These are phyloP conservation scores for Chlamydomonas schloesseri DNA, from an alignment of 139 green algal genomes.

Conservation along the genomic window DNA sequence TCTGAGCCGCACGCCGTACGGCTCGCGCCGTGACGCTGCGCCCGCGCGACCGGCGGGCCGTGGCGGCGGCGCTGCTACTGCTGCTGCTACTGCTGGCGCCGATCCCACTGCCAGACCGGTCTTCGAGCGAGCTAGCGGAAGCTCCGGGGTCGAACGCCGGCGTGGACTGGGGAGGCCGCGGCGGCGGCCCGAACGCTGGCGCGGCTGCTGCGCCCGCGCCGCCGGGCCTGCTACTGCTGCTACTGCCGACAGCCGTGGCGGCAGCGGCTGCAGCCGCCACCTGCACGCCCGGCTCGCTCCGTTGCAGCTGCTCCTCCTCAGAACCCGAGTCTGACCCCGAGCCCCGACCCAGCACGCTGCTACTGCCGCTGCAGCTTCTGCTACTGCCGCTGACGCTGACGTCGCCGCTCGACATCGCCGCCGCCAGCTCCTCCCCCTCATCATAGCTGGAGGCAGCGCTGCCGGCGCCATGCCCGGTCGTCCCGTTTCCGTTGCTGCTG, in stretches of 20 bases:
- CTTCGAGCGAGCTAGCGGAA: too few species aligned
- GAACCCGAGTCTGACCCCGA: not conserved
- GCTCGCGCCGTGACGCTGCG: constrained; percentile 1
- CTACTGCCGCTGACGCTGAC: too few species aligned
- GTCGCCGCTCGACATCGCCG: too few species aligned
- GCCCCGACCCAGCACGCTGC: not conserved
- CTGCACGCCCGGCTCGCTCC: not conserved
- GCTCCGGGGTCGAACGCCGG: not conserved
- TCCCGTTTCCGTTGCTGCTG: not conserved
- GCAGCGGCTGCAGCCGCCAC: not conserved
- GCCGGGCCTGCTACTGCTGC: not conserved
- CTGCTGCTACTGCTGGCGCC: not conserved
- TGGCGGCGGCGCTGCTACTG: not conserved
- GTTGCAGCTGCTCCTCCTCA: not conserved
- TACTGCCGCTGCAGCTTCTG: too few species aligned
- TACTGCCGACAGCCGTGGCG: not conserved
- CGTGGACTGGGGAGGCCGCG: not conserved
- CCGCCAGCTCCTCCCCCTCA: too few species aligned
- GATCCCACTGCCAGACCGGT: not conserved
- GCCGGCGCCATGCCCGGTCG: too few species aligned
- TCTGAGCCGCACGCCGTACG: not conserved
- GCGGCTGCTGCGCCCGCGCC: too few species aligned
- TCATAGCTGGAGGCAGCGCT: too few species aligned
- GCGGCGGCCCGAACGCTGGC: not conserved
- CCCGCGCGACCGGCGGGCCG: not conserved